Evolutionary conservation across 305 asterid genomes (phyloP), one percentile per base, ranked within the genome.

Genomic region (Plantago rigida): DNA sequence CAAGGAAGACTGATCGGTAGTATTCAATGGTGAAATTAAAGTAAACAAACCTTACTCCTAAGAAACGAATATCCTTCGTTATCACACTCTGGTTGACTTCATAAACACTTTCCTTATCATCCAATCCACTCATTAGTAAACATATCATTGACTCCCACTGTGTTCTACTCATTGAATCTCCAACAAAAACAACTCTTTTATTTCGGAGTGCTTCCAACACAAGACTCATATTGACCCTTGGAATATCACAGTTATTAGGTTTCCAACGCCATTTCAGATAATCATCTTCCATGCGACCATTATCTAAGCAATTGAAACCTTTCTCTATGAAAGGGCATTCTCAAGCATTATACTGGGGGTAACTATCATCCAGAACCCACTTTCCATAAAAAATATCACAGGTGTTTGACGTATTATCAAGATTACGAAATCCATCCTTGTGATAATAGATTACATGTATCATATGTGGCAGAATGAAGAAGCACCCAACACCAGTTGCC

Each of bases 121-220:
- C 83, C 71, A 83, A 76, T 57, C 86, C 90, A 0, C 75, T 76
- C 90, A 85, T 85, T 47, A 85, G 69, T 77, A 85, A 56, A 69
- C 90, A 85, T 73, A 83, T 83, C 76, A 85, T 77, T 62, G 94
- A 86, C 72, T 86, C 94, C 94, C 90, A 86, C 59, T 86, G 88
- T 5, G 94, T 83, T 72, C 90, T 79, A 66, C 94, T 78, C 94
- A 86, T 83, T 0, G 94, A 86, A 64, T 86, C 94, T 51, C 94
- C 94, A 60, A 86, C 90, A 63, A 86, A 86, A 50, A 83, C 88
- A 63, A 85, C 77, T 54, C 86, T 72, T 59, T 81, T 83, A 60
- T 81, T 73, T 36, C 81, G 74, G 3, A 86, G 81, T 53, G 53
- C 60, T 68, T 79, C 80, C 79, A 86, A 62, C 48, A 73, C 68